Percentiles rank a stretch among this genome's conserved stretches.
Evolutionary conservation across 1,284 basidiomycete genomes (phyloP).

Genomic region (Athelia sp.): DNA sequence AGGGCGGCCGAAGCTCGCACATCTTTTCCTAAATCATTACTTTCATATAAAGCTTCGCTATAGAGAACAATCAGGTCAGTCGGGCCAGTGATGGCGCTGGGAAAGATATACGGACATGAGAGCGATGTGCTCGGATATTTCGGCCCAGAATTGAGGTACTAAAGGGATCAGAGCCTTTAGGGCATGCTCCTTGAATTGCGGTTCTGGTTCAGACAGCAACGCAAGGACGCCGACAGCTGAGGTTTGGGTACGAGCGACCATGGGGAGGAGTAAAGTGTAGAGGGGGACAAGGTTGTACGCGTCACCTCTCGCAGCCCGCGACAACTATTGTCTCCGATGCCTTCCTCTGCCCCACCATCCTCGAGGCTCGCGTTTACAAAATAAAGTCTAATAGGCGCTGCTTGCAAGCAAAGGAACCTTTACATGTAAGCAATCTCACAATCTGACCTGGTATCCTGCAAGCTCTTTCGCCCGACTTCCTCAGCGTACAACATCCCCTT

Average conservation of each 20-base stretch:
- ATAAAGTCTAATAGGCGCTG: no score
- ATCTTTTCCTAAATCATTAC: conserved; percentile 64
- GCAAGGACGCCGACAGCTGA: conserved; percentile 88
- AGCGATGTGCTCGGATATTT: conserved; percentile 92
- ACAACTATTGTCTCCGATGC: no score
- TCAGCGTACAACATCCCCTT: no score
- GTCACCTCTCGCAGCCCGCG: conserved; percentile 16
- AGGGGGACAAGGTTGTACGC: conserved; percentile 28
- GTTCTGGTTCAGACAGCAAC: conserved; percentile 83
- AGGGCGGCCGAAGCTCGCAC: conserved; percentile 81
- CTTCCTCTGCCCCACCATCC: no score
- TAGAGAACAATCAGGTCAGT: conserved; percentile 13
- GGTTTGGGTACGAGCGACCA: conserved; percentile 67
- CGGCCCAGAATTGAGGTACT: conserved; percentile 94
- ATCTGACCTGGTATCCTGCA: no score
- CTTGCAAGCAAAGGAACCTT: no score
- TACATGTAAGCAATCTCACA: no score
- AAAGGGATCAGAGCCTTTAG: conserved; percentile 77
- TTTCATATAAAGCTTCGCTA: conserved; percentile 89
- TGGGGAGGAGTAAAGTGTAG: conserved; percentile 23
- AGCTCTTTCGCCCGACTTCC: no score
- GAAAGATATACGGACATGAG: conserved; percentile 62
- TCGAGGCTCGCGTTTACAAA: no score
- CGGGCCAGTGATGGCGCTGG: conserved; percentile 6
- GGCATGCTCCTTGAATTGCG: conserved; percentile 85